phyloP scores from a whole-genome alignment of 2,329 filamentous ascomycete genomes.

The Fusarium napiforme region DNA sequence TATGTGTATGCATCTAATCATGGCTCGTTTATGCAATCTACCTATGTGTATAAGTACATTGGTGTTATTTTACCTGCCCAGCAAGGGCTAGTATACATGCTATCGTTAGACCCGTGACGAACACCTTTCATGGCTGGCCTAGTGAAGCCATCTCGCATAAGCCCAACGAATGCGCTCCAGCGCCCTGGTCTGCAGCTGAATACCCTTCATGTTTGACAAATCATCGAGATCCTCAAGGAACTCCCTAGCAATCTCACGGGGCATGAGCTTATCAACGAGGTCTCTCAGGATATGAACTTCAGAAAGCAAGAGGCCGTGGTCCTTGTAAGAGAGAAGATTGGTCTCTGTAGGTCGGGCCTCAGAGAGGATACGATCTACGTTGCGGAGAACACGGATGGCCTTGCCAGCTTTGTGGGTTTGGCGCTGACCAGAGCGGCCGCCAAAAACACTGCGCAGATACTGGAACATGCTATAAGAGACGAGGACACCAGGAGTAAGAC shows the following conservation, averaged over 20 bases:
- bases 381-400: conserved; percentile 82
- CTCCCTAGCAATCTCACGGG: conserved; percentile 79
- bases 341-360: conserved; percentile 76
- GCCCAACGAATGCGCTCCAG: conserved; percentile 89
- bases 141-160: conserved; percentile 77
- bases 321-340: conserved; percentile 86
- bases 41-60: conserved; percentile 18
- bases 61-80: conserved; percentile 17
- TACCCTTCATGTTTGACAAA: conserved; percentile 82
- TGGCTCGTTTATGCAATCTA: conserved; percentile 34
- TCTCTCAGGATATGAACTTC: conserved; percentile 86
- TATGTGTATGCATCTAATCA: conserved; percentile 8
- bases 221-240: conserved; percentile 91
- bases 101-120: background rate
- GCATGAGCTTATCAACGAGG: conserved; percentile 70
- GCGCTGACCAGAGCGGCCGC: conserved; percentile 74
- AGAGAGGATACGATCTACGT: conserved; percentile 84
- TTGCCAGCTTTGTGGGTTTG: conserved; percentile 74
- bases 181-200: conserved; percentile 81
- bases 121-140: conserved; percentile 4
- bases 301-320: conserved; percentile 89
- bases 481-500: conserved; percentile 90
- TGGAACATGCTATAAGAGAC: conserved; percentile 79
- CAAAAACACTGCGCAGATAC: conserved; percentile 77
- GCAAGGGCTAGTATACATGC: conserved; percentile 30